phyloP scores from a whole-genome alignment of 345 rosid species.

The Dimocarpus longan region DNA sequence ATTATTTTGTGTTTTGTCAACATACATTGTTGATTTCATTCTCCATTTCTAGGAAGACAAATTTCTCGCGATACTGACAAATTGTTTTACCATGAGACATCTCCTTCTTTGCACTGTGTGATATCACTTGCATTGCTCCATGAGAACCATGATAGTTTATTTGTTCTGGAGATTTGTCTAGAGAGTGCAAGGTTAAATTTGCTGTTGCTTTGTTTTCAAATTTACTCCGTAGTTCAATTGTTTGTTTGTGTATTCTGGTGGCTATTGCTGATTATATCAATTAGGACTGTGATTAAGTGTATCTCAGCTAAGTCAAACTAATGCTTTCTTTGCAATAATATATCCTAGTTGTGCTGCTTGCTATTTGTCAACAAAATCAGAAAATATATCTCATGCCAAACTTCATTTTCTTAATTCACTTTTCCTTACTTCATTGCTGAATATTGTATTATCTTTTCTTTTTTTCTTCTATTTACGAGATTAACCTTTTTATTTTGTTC shows the following conservation, averaged over 20 bases:
- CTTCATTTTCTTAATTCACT: neutral
- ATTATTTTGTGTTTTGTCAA: too few relatives aligned
- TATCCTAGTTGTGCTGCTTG: neutral
- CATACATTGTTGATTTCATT: too few relatives aligned
- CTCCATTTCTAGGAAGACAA: too few relatives aligned
- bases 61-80: too few relatives aligned
- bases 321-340: neutral
- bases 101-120: too few relatives aligned
- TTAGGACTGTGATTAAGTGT: neutral
- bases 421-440: neutral
- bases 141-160: neutral
- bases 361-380: neutral
- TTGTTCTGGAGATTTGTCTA: neutral
- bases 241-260: neutral
- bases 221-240: neutral
- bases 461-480: neutral
- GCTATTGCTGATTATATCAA: neutral
- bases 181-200: too few relatives aligned
- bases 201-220: neutral
- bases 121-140: too few relatives aligned
- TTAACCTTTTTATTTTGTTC: slow-evolving; percentile 15
- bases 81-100: too few relatives aligned
- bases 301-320: neutral
- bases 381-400: neutral
- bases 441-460: neutral